Evolutionary conservation across 768 basidiomycete genomes (phyloP).

Genomic region (Kondoa subrosea): DNA sequence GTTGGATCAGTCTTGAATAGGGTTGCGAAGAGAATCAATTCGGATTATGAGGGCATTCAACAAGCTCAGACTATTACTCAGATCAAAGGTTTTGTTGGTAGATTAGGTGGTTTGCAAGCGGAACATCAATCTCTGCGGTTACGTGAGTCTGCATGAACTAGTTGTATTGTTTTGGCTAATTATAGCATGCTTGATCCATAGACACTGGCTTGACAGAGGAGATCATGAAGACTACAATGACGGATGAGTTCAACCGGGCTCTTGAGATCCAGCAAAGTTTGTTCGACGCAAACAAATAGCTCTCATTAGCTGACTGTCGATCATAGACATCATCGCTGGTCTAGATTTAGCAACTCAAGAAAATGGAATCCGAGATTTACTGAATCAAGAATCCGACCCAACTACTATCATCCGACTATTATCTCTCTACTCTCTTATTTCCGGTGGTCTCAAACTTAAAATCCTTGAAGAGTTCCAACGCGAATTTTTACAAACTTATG

Average conservation of each 20-base stretch:
- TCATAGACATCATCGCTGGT: conserved; percentile 74
- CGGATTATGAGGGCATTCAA: conserved; percentile 63
- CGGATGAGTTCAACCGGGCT: conserved; percentile 74
- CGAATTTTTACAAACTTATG: conserved; percentile 66
- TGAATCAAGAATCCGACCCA: conserved; percentile 71
- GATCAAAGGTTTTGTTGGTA: conserved; percentile 85
- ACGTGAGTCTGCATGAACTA: conserved; percentile 43
- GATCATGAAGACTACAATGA: conserved; percentile 63
- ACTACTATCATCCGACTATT: conserved; percentile 59
- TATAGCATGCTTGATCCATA: conserved; percentile 30
- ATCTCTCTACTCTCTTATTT: conserved; percentile 68
- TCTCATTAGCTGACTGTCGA: not conserved
- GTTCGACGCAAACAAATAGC: too few relatives aligned
- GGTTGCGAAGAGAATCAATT: conserved; percentile 68
- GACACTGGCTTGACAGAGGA: conserved; percentile 91
- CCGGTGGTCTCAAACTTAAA: conserved; percentile 74
- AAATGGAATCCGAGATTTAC: conserved; percentile 71
- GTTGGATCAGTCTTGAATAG: conserved; percentile 66
- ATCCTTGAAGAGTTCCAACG: conserved; percentile 70
- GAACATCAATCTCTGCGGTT: conserved; percentile 78
- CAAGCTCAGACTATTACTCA: conserved; percentile 60
- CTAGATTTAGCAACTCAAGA: conserved; percentile 69
- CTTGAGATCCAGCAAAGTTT: conserved; percentile 91
- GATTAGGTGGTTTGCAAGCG: conserved; percentile 73
- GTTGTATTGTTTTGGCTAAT: not conserved